Evolutionary conservation across 2,329 filamentous ascomycete species (phyloP), one percentile per base, ranked within the genome.

Genomic region (Macrophomina pseudophaseolina): DNA sequence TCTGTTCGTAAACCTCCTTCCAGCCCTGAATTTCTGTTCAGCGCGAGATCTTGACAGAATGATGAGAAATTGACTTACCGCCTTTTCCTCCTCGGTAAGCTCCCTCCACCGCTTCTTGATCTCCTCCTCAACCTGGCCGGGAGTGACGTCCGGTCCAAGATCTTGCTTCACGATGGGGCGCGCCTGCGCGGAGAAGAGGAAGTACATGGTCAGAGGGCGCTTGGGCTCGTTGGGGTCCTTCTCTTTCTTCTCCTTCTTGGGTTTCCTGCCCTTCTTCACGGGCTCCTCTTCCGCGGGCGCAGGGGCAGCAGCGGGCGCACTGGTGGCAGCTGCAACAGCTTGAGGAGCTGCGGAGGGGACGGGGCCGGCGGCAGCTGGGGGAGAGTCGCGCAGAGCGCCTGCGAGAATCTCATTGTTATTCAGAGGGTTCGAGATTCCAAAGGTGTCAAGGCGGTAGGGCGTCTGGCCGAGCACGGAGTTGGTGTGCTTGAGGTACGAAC

Each of bases 141-240:
- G 86, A 54, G 79, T 75, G 4, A 76, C 72, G n/a, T 71, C 69
- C 42, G 70, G 69, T 68, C 77, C 74, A 9, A 80, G 72, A 72
- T 96, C 93, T 40, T 84, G 85, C 66, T 91, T 90, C 72, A 98
- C 95, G 76, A 92, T 90, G 62, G 89, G 87, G 59, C 95, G 91
- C 70, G 93, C 93, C 70, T 91, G 90, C 79, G 96, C 91, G 85
- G 97, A 93, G 83, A 93, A 98, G 68, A 97, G 84, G 84, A 98
- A 97, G 84, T 96, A 97, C 2, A 94, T 93, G 5, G 94, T 98
- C 75, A 97, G 80, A 8, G 94, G 94, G 60, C 94, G 89, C 87
- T 97, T 98, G 68, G 94, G 94, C 6, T 94, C 94, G 79, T 97
- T 97, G 72, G 94, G 94, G 78, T 98, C 94, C 71, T 78, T 81